Evolutionary conservation across 169 alveolate species (phyloP).

Genomic region (Besnoitia besnoiti): DNA sequence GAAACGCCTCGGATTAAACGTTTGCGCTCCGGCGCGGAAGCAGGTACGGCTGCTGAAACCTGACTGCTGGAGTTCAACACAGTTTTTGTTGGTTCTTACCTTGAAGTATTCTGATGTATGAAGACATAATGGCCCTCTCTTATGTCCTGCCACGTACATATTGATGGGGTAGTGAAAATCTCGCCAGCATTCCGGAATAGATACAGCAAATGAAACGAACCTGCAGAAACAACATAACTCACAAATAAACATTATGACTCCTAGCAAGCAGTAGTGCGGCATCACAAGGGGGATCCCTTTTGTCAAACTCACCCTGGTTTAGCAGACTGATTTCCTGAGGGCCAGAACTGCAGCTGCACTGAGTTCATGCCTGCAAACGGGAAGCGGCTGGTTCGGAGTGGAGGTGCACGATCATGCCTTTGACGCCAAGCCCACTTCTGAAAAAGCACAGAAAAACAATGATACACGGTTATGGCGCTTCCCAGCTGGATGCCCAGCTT

Average conservation of each 20-base stretch:
- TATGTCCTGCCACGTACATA: conserved; percentile 24
- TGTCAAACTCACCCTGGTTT: conserved; percentile 54
- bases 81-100: conserved; percentile 19
- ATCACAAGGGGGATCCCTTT: background rate
- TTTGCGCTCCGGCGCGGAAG: too few relatives aligned
- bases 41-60: too few relatives aligned
- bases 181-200: conserved; percentile 49
- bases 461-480: too few relatives aligned
- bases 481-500: too few relatives aligned
- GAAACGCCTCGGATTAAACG: too few relatives aligned
- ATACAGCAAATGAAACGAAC: background rate
- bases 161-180: conserved; percentile 33
- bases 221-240: background rate
- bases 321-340: conserved; percentile 36
- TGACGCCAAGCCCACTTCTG: conserved; percentile 55
- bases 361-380: conserved; percentile 45
- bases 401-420: conserved; percentile 40
- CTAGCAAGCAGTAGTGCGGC: background rate
- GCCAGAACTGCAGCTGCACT: conserved; percentile 57
- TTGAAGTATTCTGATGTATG: conserved; percentile 38
- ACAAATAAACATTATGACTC: background rate
- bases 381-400: conserved; percentile 59
- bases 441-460: background rate
- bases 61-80: too few relatives aligned
- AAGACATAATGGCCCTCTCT: conserved; percentile 42